Evolutionary conservation across 208 protist genomes (phyloP).

Genomic region (Wallacemonas sp.): DNA sequence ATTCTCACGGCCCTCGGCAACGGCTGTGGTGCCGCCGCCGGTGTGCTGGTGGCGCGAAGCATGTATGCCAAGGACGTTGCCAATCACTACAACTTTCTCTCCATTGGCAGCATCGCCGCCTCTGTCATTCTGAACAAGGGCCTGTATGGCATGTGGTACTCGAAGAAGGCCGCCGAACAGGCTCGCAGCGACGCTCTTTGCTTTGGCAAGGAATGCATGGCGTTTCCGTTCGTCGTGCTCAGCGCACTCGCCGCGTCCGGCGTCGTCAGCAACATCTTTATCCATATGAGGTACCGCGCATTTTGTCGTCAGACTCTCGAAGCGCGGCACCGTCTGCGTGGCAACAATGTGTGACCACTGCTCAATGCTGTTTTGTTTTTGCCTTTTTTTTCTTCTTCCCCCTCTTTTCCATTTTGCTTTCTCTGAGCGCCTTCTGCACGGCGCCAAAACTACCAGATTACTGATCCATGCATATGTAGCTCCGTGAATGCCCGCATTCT

Average conservation of each 20-base stretch:
- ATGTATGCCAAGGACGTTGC: conserved; percentile 77
- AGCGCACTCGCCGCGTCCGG: conserved; percentile 35
- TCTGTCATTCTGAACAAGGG: conserved; percentile 73
- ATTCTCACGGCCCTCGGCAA: conserved; percentile 64
- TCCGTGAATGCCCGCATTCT: no score
- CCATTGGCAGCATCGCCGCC: conserved; percentile 40
- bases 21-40: conserved; percentile 61
- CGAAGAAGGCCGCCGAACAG: conserved; percentile 52
- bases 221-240: conserved; percentile 62
- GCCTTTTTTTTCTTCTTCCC: not conserved
- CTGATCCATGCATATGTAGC: no score
- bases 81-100: conserved; percentile 81
- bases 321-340: conserved; percentile 12
- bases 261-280: conserved; percentile 47
- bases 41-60: conserved; percentile 77
- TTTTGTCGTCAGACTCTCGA: conserved; percentile 40
- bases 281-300: conserved; percentile 50
- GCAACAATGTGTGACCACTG: not conserved
- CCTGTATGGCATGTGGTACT: conserved; percentile 80
- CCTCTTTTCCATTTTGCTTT: not conserved
- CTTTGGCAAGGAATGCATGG: conserved; percentile 57
- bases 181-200: conserved; percentile 42
- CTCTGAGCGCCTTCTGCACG: not conserved
- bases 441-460: not conserved
- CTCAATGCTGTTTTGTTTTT: not conserved